Evolutionary conservation across 306 rosid species (phyloP), one percentile per base, ranked within the genome.

Genomic region (Pterocarpus macrocarpus): DNA sequence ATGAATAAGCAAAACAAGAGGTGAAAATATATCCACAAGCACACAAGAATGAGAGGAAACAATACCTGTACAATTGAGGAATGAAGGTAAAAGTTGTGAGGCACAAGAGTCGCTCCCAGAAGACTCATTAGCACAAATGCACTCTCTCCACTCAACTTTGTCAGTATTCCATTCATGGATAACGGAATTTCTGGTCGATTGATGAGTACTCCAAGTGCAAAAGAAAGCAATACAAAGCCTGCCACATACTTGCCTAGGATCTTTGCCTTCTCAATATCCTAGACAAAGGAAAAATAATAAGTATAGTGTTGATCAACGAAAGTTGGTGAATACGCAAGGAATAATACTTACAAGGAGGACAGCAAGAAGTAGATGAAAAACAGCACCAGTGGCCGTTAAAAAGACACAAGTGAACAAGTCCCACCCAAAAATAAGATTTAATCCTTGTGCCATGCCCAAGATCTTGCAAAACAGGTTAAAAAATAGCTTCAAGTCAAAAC

Each of bases 71-170:
- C 97, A 82, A 96, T 77, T 64, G 94, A 90, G 56, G 99, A 96
- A 88, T 96, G 94, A 78, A 96, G 92, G 88, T 93, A 93, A 73
- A 96, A 86, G 85, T 91, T 93, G 85, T 96, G 99, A 84, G 99
- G 99, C 88, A 93, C 91, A 76, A 96, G 85, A 78, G 87, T 92
- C 77, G 99, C 97, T 85, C 99, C 99, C 70, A 96, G 91, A 85
- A 96, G 96, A 86, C 97, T 90, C 98, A 96, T 96, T 50, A 96
- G 86, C 71, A 92, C 81, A 82, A 92, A 96, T 17, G 92, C 90
- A 84, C 92, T 93, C 87, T 96, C 98, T 82, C 99, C 99, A 55
- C 86, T 89, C 70, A 92, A 69, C 86, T 83, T 93, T 84, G 90
- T 81, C 73, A 81, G 80, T 78, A 84, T 78, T 80, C 92, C 93